phyloP scores from a whole-genome alignment of 2,329 filamentous ascomycete species.

The Shiraia bambusicola region DNA sequence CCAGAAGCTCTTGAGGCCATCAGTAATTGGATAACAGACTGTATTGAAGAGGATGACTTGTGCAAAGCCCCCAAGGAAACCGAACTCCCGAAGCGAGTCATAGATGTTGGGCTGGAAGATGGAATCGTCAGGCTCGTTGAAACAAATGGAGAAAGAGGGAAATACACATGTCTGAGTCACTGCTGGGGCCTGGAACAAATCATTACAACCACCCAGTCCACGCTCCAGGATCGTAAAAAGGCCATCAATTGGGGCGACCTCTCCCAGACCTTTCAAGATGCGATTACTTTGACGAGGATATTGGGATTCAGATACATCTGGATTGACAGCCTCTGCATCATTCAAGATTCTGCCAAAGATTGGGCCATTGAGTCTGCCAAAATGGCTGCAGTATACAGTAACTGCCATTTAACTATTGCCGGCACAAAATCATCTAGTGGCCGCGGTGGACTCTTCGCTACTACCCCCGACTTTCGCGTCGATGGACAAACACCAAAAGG shows the following conservation, averaged over 20 bases:
- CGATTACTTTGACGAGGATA: constrained; percentile 3
- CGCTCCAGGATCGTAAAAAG: constrained; percentile 3
- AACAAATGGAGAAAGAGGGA: constrained; percentile 1
- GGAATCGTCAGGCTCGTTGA: constrained; percentile 4
- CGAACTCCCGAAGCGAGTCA: constrained; percentile 8
- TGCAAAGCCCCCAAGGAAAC: not conserved
- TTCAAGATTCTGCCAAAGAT: constrained; percentile 10
- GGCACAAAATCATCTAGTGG: constrained; percentile 1
- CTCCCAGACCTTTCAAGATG: constrained; percentile 4
- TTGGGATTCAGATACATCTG: constrained; percentile 24
- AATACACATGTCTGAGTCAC: constrained; percentile 16
- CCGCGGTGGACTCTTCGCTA: not conserved
- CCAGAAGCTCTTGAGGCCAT: not conserved
- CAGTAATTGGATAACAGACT: constrained; percentile 1
- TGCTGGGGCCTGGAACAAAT: constrained; percentile 13
- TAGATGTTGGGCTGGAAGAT: constrained; percentile 8
- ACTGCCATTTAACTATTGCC: constrained; percentile 5
- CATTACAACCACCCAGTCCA: constrained; percentile 5
- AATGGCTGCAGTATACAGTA: constrained; percentile 7
- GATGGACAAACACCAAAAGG: not conserved
- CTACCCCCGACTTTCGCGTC: not conserved
- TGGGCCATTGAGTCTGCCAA: constrained; percentile 2
- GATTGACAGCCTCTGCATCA: constrained; percentile 23
- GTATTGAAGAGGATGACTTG: not conserved
- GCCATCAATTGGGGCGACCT: not conserved